Evolutionary conservation across 2,329 filamentous ascomycete species (phyloP), one percentile per base, ranked within the genome.

Genomic region (Nothophoma quercina): DNA sequence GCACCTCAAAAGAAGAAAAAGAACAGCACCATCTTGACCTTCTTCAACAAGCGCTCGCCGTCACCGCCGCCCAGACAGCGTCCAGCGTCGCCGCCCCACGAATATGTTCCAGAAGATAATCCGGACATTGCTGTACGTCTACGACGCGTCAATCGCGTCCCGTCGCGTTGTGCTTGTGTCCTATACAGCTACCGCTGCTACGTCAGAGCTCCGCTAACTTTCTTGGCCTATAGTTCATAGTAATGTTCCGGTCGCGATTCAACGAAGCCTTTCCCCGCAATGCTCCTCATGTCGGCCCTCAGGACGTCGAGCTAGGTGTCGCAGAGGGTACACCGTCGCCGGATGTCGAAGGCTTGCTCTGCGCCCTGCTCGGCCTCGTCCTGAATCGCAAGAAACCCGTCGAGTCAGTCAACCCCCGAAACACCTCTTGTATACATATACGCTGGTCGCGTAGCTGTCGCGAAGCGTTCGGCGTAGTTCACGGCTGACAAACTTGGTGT

Each of bases 321-420:
- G 85, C 88, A 56, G 90, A 93, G 71, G 78, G 83, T 40, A 78
- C 88, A 18, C 93, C 93, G 2, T 91, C 92, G 65, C 88, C 96
- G 68, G 88, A 93, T 69, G 88, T 90, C 38, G 93, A 98, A 79
- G 85, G 88, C 63, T 86, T 99, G 52, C 81, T 99, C 21, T 99
- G 96, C 80, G 92, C 92, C 58, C 78, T 99, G 61, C 81, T 99
- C 35, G 88, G 90, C 25, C 81, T 99, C 65, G 85, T 97, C 48
- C 82, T 99, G 68, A 99, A 99, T 76, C 88, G 95, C 75, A 98
- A 99, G 81, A 96, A 99, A 74, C 93, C 96, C 78, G 90, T 98
- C 72, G 96, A 99, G 95, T 98, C 85, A 77, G 91, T 79, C 57
- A 58, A 59, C 70, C 70, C 67, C 50, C 21, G 43, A 41, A 2